Evolutionary conservation across 768 basidiomycete genomes (phyloP), one percentile per base, ranked within the genome.

Genomic region (Calocybe indica): DNA sequence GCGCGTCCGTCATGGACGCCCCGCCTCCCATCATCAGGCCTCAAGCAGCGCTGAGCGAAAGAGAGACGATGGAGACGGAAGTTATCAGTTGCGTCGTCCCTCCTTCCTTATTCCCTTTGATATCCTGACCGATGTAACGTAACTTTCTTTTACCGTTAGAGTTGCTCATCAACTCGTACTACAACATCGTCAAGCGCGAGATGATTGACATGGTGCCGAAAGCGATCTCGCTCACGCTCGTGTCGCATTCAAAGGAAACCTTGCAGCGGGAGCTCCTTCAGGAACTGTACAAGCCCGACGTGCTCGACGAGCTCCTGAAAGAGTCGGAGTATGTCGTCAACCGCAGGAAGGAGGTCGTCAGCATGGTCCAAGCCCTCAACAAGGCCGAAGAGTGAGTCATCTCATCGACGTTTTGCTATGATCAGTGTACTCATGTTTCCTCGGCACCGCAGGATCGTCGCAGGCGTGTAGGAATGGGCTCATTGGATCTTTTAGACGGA

Each of bases 131-230:
- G 38, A 11, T 51, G 30, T 41, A 37, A 11, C 49, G n/a, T 34
- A 28, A 22, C 6, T 30, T 11, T 40, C 7, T 9, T 36, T 36
- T n/a, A 37, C 35, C 36, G 22, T 37, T 14, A 94, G 92, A 99
- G 68, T 78, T 97, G 40, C 82, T 99, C 60, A 98, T 98, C 58
- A 79, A 88, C 63, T 96, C 92, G 4, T 97, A 97, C 68, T 97
- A 88, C 77, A 93, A 96, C 70, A 93, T 97, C 55, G 92, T 97
- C 47, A 98, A 99, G 72, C 86, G 94, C 49, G 95, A 97, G 69
- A 92, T 98, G 89, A 98, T 98, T 59, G 95, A 98, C 68, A 96
- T 96, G 92, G 90, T 98, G 22, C 95, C 95, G 6, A 99, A 99
- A 67, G 91, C 91, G 12, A 92, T 96, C 62, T 82, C 88, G 7